Conservation (phyloP, 441 rosid species). For the Pelargonium australe region DNA sequence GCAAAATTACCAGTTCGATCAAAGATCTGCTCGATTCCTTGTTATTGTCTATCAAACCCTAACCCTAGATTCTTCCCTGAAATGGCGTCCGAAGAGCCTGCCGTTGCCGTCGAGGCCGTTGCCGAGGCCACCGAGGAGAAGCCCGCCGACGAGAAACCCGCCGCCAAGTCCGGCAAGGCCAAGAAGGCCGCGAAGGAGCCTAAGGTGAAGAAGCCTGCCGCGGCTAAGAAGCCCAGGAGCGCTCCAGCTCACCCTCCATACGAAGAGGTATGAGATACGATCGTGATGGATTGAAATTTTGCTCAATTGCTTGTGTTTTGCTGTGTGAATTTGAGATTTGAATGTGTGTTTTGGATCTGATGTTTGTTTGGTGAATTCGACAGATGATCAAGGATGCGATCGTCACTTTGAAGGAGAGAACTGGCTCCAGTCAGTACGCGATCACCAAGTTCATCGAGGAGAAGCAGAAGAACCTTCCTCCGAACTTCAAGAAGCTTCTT, state of each 20-base stretch:
- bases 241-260: constrained; percentile 64
- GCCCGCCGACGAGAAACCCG: constrained; percentile 30
- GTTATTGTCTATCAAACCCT: background rate
- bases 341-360: constrained; percentile 5
- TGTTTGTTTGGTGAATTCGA: constrained; percentile 47
- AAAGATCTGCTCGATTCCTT: no score
- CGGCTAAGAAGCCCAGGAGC: constrained; percentile 37
- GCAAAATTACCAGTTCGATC: background rate
- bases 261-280: constrained; percentile 44
- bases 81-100: constrained; percentile 42
- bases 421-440: constrained; percentile 87
- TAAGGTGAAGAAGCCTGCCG: constrained; percentile 49
- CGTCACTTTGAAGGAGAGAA: constrained; percentile 64
- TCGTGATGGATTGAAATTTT: background rate
- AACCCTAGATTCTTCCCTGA: background rate
- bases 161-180: constrained; percentile 29
- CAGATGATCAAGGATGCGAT: constrained; percentile 85
- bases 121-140: constrained; percentile 29
- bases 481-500: constrained; percentile 57
- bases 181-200: constrained; percentile 46
- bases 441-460: constrained; percentile 75
- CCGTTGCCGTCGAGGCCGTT: constrained; percentile 22
- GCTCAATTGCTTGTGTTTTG: background rate
- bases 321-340: constrained; percentile 1
- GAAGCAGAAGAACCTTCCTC: constrained; percentile 64